Conservation (phyloP, 2,329 filamentous ascomycete genomes). For the Aphanocladium album region DNA sequence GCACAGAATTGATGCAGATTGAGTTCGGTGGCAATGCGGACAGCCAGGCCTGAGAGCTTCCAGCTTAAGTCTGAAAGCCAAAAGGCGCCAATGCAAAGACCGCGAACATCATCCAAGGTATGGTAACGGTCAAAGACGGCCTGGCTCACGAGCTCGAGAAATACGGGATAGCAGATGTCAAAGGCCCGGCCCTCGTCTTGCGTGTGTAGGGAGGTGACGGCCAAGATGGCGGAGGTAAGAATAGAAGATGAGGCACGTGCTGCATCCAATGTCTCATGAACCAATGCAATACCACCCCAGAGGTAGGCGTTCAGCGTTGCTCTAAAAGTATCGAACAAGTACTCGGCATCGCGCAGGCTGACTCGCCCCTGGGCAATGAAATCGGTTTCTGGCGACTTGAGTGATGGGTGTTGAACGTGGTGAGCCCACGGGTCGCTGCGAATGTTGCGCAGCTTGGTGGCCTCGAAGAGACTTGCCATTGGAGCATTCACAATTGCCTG, state of each 20-base stretch:
- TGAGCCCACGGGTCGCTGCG: constrained; percentile 24
- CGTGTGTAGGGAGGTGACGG: constrained; percentile 27
- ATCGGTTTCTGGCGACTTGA: constrained; percentile 19
- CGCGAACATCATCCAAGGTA: constrained; percentile 54
- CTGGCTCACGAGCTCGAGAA: constrained; percentile 50
- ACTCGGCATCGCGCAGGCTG: constrained; percentile 22
- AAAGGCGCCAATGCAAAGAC: constrained; percentile 58
- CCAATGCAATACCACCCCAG: constrained; percentile 28
- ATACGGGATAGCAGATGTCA: constrained; percentile 52
- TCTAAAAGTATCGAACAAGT: constrained; percentile 24
- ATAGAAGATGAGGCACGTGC: constrained; percentile 25
- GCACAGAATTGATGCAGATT: constrained; percentile 50
- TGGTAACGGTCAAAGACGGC: constrained; percentile 51
- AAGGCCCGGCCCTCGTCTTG: constrained; percentile 40
- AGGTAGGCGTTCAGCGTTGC: constrained; percentile 28
- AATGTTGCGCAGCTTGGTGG: constrained; percentile 29
- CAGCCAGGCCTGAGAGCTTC: constrained; percentile 56
- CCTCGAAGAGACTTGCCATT: constrained; percentile 29
- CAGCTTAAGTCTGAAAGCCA: constrained; percentile 53
- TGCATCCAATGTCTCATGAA: constrained; percentile 24
- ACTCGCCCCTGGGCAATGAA: constrained; percentile 27
- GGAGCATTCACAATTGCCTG: constrained; percentile 27
- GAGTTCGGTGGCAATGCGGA: constrained; percentile 53
- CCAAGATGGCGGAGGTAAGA: constrained; percentile 27
- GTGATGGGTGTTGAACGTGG: constrained; percentile 9